Conservation (phyloP, 257 asterid genomes). For the Coffea canephora region DNA sequence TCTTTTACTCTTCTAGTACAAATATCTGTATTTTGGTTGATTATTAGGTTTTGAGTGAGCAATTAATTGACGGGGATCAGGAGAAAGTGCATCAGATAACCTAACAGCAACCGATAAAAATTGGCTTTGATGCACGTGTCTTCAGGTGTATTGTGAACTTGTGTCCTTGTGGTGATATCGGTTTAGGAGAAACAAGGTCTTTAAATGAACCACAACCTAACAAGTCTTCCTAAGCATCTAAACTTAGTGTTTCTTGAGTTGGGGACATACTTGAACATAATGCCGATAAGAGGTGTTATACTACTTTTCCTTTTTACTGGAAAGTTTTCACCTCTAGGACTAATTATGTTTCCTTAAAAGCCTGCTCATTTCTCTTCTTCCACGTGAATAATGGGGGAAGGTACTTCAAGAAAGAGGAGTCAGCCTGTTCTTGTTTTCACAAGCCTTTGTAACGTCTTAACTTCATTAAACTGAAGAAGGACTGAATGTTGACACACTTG, state of each 20-base stretch:
- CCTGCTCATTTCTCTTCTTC: not conserved
- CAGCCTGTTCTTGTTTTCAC: not conserved
- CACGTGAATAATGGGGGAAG: not conserved
- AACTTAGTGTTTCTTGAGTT: not conserved
- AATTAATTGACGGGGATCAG: not conserved
- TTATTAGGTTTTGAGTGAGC: not conserved
- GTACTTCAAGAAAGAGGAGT: not conserved
- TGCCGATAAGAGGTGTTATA: too few relatives aligned
- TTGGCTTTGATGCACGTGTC: not conserved
- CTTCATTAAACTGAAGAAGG: not conserved
- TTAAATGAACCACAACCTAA: not conserved
- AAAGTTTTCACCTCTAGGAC: not conserved
- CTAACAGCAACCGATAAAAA: not conserved
- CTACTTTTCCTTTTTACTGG: not conserved
- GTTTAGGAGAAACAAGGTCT: not conserved
- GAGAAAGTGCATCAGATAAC: not conserved
- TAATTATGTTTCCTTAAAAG: not conserved
- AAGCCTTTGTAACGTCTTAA: not conserved
- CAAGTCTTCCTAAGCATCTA: not conserved
- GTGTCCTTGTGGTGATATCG: not conserved
- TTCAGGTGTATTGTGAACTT: not conserved
- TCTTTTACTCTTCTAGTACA: not conserved
- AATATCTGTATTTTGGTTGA: not conserved
- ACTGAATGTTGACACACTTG: not conserved
- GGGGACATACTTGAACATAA: not conserved